Evolutionary conservation across 192 early-diverging fungal genomes (phyloP), one percentile per base, ranked within the genome.

Genomic region (Gaertneriomyces semiglobifer): DNA sequence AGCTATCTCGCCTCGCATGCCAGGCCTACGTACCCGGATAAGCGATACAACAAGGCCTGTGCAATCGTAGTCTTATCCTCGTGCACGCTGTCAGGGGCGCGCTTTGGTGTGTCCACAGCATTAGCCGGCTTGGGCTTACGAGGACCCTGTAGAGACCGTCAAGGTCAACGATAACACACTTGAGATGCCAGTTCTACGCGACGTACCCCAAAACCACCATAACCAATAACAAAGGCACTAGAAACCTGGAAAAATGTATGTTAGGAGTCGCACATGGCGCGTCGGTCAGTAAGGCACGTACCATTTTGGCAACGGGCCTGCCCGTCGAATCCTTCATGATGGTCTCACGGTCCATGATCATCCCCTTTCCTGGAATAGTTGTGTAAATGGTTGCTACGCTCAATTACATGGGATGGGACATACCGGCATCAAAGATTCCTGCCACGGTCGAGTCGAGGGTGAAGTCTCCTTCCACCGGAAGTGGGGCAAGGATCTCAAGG

Each of bases 391-490:
- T 71, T 18, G 53, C n/a, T 12, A 40, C 12, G 8, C 56, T 3
- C 19, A 12, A 19, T 7, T 12, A 50, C 20, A 42, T 69, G 10
- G 10, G 25, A 33, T 33, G 25, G 25, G 25, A 33, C 25, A 2
- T 33, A 12, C 88, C 89, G 55, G 88, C 86, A 69, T 92, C 90
- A 68, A 87, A 92, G 0, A 92, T 84, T 18, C 90, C 90, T 7
- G 70, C 65, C 16, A 87, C 62, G 0, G 68, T 86, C 9, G 76
- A 79, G 9, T 77, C 64, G 0, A 86, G 53, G n/a, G 79, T 75
- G 68, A 88, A 89, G 11, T 73, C 71, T 16, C 88, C 90, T 4
- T 81, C 76, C 4, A 62, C 42, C 7, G 90, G 90, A 16, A 90
- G 61, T 10, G 81, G 81, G 19, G 72, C 70, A 43, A 87, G 46